A percentile compares a stretch with the other conserved stretches of the same genome.
Conservation (phyloP, 345 rosid genomes). For the Toxicodendron radicans region DNA sequence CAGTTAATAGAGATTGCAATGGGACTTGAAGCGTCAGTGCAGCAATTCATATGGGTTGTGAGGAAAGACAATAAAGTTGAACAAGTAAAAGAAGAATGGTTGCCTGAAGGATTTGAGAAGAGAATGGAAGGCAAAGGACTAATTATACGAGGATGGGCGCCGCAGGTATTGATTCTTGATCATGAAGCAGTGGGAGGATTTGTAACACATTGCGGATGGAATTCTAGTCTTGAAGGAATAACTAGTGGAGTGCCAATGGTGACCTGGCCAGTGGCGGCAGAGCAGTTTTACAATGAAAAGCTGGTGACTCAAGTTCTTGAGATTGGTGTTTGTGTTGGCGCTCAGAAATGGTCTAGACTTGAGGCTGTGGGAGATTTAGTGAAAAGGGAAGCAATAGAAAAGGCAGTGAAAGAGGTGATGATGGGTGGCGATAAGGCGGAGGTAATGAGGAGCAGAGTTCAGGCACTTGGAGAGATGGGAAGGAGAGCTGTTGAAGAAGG, state of each 20-base stretch:
- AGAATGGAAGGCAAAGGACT: slow-evolving; percentile 42
- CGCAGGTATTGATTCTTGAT: slow-evolving; percentile 57
- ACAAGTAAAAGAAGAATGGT: slow-evolving; percentile 35
- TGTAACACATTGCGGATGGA: slow-evolving; percentile 62
- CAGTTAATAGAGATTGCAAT: slow-evolving; percentile 45
- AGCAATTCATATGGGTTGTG: slow-evolving; percentile 49
- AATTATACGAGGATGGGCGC: slow-evolving; percentile 62
- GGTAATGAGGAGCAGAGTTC: slow-evolving; percentile 31
- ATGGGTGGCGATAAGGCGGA: slow-evolving; percentile 25
- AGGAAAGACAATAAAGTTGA: slow-evolving; percentile 16
- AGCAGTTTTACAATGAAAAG: slow-evolving; percentile 59
- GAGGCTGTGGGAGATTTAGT: slow-evolving; percentile 24
- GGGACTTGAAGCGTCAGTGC: slow-evolving; percentile 41
- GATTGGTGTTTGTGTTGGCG: slow-evolving; percentile 45
- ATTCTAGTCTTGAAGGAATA: slow-evolving; percentile 51
- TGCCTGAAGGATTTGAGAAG: slow-evolving; percentile 41
- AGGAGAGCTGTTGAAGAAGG: slow-evolving; percentile 35
- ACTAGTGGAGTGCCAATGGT: slow-evolving; percentile 55
- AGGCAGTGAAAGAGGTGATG: slow-evolving; percentile 37
- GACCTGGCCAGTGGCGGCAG: slow-evolving; percentile 42
- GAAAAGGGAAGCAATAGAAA: slow-evolving; percentile 36
- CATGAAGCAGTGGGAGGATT: slow-evolving; percentile 54
- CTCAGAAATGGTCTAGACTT: slow-evolving; percentile 21
- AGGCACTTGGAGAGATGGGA: slow-evolving; percentile 21
- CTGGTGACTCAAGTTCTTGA: slow-evolving; percentile 38